phyloP scores from a whole-genome alignment of 345 rosid genomes.

The Sapria himalayana region DNA sequence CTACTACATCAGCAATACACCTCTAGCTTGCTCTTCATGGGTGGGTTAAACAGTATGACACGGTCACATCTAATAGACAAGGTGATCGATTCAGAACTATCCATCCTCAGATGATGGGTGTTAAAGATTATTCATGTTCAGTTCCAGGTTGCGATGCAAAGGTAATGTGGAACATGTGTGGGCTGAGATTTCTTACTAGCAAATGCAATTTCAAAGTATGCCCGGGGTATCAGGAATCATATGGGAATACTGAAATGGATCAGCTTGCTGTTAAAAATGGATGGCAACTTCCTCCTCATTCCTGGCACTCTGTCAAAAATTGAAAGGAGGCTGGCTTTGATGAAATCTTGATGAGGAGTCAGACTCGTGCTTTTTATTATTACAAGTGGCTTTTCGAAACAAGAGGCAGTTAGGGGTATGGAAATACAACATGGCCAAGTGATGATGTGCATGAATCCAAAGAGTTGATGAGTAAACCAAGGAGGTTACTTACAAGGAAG shows the following conservation, averaged over 20 bases:
- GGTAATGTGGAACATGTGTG: slow-evolving; percentile 86
- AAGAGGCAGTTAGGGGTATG: slow-evolving; percentile 77
- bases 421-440: slow-evolving; percentile 89
- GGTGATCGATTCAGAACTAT: slow-evolving; percentile 81
- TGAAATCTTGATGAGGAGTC: slow-evolving; percentile 93
- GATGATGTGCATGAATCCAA: slow-evolving; percentile 46
- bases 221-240: slow-evolving; percentile 77
- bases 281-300: slow-evolving; percentile 44
- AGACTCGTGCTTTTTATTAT: slow-evolving; percentile 87
- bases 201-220: slow-evolving; percentile 93
- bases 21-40: slow-evolving; percentile 77
- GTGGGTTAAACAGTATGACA: slow-evolving; percentile 73
- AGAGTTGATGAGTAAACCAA: slow-evolving; percentile 69
- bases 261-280: slow-evolving; percentile 30
- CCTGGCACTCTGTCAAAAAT: slow-evolving; percentile 44
- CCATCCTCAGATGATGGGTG: slow-evolving; percentile 97
- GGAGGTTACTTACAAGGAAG: slow-evolving; percentile 92
- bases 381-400: slow-evolving; percentile 89
- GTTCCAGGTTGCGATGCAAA: slow-evolving; percentile 87
- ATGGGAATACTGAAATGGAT: slow-evolving; percentile 62
- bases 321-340: slow-evolving; percentile 83
- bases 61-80: slow-evolving; percentile 93
- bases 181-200: slow-evolving; percentile 71
- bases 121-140: slow-evolving; percentile 77
- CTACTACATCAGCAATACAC: slow-evolving; percentile 77